Evolutionary conservation across 2,329 filamentous ascomycete genomes (phyloP).

Genomic region (Rhinocladiella mackenziei): DNA sequence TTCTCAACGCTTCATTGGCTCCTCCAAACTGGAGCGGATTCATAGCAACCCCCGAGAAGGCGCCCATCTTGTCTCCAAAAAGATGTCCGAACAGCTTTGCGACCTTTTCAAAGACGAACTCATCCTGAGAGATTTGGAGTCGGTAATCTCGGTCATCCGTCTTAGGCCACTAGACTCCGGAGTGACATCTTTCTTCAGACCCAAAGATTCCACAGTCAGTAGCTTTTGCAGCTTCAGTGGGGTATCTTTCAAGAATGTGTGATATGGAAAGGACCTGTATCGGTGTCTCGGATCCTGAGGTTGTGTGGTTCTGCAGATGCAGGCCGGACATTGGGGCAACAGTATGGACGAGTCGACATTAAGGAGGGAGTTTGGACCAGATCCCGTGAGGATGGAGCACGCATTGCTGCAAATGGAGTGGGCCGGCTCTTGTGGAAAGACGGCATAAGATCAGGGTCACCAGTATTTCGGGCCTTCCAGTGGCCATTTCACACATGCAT

Average conservation of each 20-base stretch:
- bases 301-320: constrained; percentile 1
- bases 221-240: constrained; percentile 15
- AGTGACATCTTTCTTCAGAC: constrained; percentile 14
- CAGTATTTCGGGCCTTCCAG: constrained; percentile 2
- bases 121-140: constrained; percentile 12
- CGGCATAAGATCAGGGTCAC: constrained; percentile 9
- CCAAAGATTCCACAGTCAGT: constrained; percentile 12
- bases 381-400: constrained; percentile 10
- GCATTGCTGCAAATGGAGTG: constrained; percentile 18
- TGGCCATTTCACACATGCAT: too few relatives aligned
- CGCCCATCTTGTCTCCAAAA: constrained; percentile 3
- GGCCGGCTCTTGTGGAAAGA: constrained; percentile 18
- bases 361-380: constrained; percentile 15
- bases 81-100: constrained; percentile 8
- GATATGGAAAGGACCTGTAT: constrained; percentile 18
- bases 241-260: constrained; percentile 17
- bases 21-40: constrained; percentile 2
- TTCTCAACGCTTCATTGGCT: constrained; percentile 9
- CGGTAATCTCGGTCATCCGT: constrained; percentile 13
- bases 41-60: constrained; percentile 6
- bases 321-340: background rate
- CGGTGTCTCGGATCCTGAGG: constrained; percentile 9
- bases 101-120: constrained; percentile 10
- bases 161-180: constrained; percentile 14
- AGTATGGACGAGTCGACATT: constrained; percentile 2